These are phyloP conservation scores for Myriosclerotinia scirpicola DNA, from an alignment of 2,329 filamentous ascomycete genomes.

Conservation along the genomic window DNA sequence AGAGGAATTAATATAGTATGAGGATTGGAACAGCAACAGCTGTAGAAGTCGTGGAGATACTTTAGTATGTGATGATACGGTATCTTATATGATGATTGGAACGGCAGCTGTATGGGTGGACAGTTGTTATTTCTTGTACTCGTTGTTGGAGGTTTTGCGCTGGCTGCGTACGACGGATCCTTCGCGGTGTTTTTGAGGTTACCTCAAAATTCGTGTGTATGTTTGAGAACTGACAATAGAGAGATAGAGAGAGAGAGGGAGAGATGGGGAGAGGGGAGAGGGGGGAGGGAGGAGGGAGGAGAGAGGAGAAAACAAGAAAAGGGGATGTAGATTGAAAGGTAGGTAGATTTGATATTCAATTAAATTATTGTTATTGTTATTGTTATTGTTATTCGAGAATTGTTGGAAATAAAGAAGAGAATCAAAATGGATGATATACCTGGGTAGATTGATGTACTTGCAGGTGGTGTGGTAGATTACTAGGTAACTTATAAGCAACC, in stretches of 20 bases:
- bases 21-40: not conserved
- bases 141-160: slow-evolving; percentile 17
- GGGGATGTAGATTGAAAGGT: not conserved
- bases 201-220: not conserved
- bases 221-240: not conserved
- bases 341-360: too few species aligned
- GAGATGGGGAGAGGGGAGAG: too few species aligned
- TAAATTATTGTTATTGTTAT: too few species aligned
- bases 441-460: too few species aligned
- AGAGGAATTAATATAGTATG: not conserved
- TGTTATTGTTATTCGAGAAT: too few species aligned
- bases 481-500: too few species aligned
- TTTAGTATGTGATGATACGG: slow-evolving; percentile 14
- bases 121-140: slow-evolving; percentile 12
- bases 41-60: not conserved
- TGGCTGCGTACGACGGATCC: slow-evolving; percentile 13
- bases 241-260: not conserved
- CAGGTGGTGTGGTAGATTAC: too few species aligned
- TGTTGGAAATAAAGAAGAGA: too few species aligned
- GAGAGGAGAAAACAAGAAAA: not conserved
- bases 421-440: too few species aligned
- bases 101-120: slow-evolving; percentile 1
- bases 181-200: slow-evolving; percentile 13
- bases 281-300: too few species aligned
- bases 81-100: slow-evolving; percentile 17